A percentile compares a stretch with the other conserved stretches of the same genome.
Evolutionary conservation across 768 basidiomycete species (phyloP).

Genomic region (Rubroboletus pulcherrimus): DNA sequence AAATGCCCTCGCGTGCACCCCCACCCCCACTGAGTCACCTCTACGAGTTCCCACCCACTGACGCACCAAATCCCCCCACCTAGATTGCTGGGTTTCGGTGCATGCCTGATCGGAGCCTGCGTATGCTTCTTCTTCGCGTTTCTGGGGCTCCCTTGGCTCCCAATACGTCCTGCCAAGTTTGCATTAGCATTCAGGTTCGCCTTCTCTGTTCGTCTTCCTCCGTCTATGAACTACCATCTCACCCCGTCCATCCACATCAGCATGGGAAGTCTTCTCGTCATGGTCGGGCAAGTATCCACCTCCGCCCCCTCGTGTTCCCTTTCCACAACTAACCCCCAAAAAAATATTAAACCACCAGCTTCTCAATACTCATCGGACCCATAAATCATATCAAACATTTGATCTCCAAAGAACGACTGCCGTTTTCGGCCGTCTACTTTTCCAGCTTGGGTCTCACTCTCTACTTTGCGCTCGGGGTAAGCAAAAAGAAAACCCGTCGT

Average conservation of each 20-base stretch:
- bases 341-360: constrained; percentile 38
- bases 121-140: constrained; percentile 95
- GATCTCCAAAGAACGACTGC: constrained; percentile 74
- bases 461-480: constrained; percentile 86
- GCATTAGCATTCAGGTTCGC: constrained; percentile 78
- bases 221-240: background rate
- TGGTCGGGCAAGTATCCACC: constrained; percentile 72
- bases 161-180: constrained; percentile 83
- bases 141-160: constrained; percentile 65
- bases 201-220: background rate
- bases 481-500: background rate
- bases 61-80: background rate
- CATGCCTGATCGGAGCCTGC: constrained; percentile 82
- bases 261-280: constrained; percentile 87
- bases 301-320: background rate
- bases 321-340: background rate
- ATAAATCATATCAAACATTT: constrained; percentile 90
- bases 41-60: background rate
- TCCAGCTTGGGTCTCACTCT: constrained; percentile 80
- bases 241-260: constrained; percentile 33
- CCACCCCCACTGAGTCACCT: background rate
- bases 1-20: background rate
- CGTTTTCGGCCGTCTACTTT: constrained; percentile 83
- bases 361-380: constrained; percentile 85
- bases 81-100: constrained; percentile 87